Percentiles rank a stretch among this genome's conserved stretches.
These are phyloP conservation scores for Suillus cothurnatus DNA, from an alignment of 768 basidiomycete genomes.

Conservation along the genomic window DNA sequence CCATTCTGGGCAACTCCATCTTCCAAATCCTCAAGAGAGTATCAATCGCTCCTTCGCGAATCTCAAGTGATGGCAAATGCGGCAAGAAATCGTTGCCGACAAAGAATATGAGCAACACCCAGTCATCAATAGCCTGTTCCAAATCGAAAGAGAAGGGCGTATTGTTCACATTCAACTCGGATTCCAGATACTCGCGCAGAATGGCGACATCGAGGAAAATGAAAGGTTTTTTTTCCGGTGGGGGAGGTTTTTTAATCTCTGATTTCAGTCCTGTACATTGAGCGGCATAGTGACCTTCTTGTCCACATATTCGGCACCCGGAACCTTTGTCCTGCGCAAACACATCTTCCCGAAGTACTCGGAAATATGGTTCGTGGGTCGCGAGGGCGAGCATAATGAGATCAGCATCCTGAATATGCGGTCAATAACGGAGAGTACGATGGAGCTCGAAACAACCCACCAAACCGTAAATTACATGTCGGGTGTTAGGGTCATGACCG, in stretches of 20 bases:
- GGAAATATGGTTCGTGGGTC: constrained; percentile 98
- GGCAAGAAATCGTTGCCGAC: constrained; percentile 99
- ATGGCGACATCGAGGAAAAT: constrained; percentile 98
- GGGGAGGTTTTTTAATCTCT: constrained; percentile 59
- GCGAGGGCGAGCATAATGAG: constrained; percentile 98
- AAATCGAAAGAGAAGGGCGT: constrained; percentile 85
- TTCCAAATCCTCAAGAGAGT: constrained; percentile 96
- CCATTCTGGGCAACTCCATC: constrained; percentile 90
- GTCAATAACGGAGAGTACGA: constrained; percentile 12
- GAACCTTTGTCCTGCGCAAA: constrained; percentile 81
- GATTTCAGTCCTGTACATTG: constrained; percentile 86
- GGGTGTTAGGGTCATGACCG: constrained; percentile 93
- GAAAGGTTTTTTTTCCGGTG: constrained; percentile 83
- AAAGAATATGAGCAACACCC: constrained; percentile 99
- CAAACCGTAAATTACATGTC: constrained; percentile 96
- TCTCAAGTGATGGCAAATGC: constrained; percentile 97
- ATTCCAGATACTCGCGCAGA: constrained; percentile 96
- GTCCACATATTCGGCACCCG: constrained; percentile 91
- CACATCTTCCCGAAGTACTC: constrained; percentile 97
- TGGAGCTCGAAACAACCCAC: constrained; percentile 44
- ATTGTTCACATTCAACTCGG: constrained; percentile 85
- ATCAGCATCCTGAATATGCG: constrained; percentile 83
- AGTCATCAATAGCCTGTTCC: constrained; percentile 98
- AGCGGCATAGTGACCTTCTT: constrained; percentile 93
- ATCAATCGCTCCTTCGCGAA: constrained; percentile 98